phyloP scores from a whole-genome alignment of 2,329 filamentous ascomycete genomes.

The Colletotrichum lindemuthianum region DNA sequence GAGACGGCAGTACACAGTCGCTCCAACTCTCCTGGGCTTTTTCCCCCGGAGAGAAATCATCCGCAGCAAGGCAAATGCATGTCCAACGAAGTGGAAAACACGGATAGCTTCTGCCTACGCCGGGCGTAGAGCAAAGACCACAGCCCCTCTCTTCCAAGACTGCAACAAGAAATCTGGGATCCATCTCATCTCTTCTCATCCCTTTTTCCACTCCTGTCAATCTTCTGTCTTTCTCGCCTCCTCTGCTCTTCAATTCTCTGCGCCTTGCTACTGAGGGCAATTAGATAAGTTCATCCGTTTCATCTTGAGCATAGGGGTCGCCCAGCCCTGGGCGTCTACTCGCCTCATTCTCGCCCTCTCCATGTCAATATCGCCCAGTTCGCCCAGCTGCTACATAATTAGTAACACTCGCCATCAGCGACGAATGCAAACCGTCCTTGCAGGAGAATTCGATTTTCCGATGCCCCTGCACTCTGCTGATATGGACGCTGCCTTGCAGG shows the following conservation, averaged over 20 bases:
- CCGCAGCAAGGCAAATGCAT: too few species aligned
- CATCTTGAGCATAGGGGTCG: slow-evolving; percentile 22
- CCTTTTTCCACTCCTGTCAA: slow-evolving; percentile 13
- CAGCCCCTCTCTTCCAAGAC: background rate
- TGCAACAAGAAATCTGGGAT: slow-evolving; percentile 11
- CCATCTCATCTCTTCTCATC: slow-evolving; percentile 18
- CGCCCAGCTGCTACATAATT: too few species aligned
- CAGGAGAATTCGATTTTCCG: slow-evolving; percentile 20
- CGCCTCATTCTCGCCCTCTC: slow-evolving; percentile 17
- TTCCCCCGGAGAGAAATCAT: too few species aligned
- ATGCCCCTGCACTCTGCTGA: slow-evolving; percentile 24
- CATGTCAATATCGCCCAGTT: slow-evolving; percentile 10
- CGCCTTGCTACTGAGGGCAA: slow-evolving; percentile 25
- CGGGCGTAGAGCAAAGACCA: background rate
- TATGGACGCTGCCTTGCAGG: background rate
- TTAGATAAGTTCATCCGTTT: slow-evolving; percentile 25
- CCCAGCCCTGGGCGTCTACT: slow-evolving; percentile 18
- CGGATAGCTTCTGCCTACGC: background rate
- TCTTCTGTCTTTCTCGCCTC: slow-evolving; percentile 3
- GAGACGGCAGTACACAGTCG: too few species aligned
- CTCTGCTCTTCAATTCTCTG: slow-evolving; percentile 7
- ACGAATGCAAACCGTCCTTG: slow-evolving; percentile 13
- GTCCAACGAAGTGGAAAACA: too few species aligned
- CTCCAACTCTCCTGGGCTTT: too few species aligned
- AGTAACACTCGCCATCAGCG: slow-evolving; percentile 2